These are phyloP conservation scores for Aureobasidium mangrovei DNA, from an alignment of 2,329 filamentous ascomycete genomes.

Conservation along the genomic window DNA sequence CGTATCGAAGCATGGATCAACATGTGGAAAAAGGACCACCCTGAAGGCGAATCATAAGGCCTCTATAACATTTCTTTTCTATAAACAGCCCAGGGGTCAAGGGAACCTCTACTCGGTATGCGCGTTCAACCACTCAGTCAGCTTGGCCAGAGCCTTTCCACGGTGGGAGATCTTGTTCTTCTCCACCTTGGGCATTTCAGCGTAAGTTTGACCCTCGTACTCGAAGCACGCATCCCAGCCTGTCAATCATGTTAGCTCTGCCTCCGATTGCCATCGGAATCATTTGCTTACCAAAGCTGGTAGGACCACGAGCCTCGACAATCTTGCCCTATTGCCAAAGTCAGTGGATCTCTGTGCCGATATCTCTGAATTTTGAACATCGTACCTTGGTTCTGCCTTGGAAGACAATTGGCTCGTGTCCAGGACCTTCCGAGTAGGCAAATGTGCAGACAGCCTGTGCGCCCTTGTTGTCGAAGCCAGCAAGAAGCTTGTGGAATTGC, in stretches of 20 bases:
- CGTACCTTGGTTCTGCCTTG: constrained; percentile 77
- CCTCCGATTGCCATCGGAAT: not conserved
- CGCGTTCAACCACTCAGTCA: constrained; percentile 61
- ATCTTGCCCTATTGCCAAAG: constrained; percentile 57
- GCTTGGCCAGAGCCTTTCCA: constrained; percentile 73
- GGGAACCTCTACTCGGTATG: constrained; percentile 9
- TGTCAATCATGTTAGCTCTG: constrained; percentile 31
- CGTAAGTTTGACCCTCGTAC: constrained; percentile 83
- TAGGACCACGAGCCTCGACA: constrained; percentile 71
- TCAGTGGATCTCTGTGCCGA: constrained; percentile 14
- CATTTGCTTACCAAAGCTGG: constrained; percentile 63
- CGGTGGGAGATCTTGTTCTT: constrained; percentile 95
- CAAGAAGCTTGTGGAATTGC: constrained; percentile 82
- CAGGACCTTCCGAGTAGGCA: constrained; percentile 79
- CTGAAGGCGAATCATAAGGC: constrained; percentile 18
- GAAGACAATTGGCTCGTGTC: constrained; percentile 75
- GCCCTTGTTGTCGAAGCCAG: constrained; percentile 80
- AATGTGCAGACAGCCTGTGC: constrained; percentile 95
- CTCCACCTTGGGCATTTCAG: constrained; percentile 81
- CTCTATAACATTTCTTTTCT: not conserved
- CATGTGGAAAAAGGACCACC: constrained; percentile 68
- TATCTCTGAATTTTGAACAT: constrained; percentile 2
- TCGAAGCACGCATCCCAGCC: constrained; percentile 98
- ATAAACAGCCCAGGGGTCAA: not conserved
- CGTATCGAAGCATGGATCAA: constrained; percentile 73